Percentiles rank a stretch among this genome's conserved stretches.
Conservation (phyloP, 441 rosid species). For the Daphne laureola region DNA sequence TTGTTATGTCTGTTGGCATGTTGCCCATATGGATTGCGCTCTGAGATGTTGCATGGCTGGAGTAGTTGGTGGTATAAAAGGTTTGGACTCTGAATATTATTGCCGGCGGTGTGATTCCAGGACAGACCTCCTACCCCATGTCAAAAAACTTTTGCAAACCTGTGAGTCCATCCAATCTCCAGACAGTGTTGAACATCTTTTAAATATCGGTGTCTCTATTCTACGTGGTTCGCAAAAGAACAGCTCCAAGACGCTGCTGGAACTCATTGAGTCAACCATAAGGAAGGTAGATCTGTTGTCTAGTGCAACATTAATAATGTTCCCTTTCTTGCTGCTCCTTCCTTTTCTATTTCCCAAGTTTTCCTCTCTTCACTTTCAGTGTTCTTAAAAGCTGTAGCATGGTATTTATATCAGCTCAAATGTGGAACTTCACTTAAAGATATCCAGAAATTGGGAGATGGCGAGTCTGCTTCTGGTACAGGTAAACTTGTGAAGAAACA, state of each 20-base stretch:
- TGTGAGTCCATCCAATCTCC: constrained; percentile 47
- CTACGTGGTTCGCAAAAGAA: constrained; percentile 51
- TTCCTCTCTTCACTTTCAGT: constrained; percentile 1
- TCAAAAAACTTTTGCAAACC: constrained; percentile 36
- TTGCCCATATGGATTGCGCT: constrained; percentile 81
- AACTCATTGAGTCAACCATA: constrained; percentile 39
- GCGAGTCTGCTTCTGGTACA: constrained; percentile 24
- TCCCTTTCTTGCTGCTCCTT: neutral
- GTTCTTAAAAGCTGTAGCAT: constrained; percentile 22
- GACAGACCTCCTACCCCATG: constrained; percentile 63
- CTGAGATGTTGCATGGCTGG: constrained; percentile 83
- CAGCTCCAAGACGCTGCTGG: constrained; percentile 38
- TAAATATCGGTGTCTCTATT: constrained; percentile 49
- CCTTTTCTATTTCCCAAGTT: constrained; percentile 9
- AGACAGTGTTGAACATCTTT: constrained; percentile 48
- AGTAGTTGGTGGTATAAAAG: constrained; percentile 79
- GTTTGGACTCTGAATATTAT: constrained; percentile 78
- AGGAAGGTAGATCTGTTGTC: constrained; percentile 39
- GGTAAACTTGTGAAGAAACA: constrained; percentile 24
- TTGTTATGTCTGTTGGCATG: constrained; percentile 62
- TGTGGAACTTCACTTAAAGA: constrained; percentile 41
- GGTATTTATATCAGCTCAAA: constrained; percentile 51
- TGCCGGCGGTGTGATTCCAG: constrained; percentile 82
- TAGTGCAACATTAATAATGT: neutral
- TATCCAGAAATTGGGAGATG: constrained; percentile 43